Evolutionary conservation across 164 flowering plant species (phyloP).

Genomic region (Echeveria elegans): DNA sequence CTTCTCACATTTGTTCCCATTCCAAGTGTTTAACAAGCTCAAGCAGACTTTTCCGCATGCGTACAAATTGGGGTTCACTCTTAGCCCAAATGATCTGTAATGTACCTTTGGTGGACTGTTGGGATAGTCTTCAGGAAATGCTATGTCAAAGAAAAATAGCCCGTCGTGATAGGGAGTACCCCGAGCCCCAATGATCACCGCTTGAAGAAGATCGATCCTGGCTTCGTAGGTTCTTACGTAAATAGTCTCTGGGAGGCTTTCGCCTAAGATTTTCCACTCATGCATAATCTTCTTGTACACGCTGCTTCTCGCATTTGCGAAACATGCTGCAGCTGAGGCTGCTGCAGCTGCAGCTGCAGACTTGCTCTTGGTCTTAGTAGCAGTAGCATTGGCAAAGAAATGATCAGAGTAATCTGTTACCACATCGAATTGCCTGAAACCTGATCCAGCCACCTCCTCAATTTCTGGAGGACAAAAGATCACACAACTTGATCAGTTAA

Average conservation of each 20-base stretch:
- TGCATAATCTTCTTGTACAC: slow-evolving; percentile 27
- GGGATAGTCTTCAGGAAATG: slow-evolving; percentile 31
- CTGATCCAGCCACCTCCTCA: neutral
- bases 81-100: slow-evolving; percentile 20
- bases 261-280: slow-evolving; percentile 32
- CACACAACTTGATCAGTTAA: neutral
- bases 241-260: slow-evolving; percentile 29
- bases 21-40: slow-evolving; percentile 33
- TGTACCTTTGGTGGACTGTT: slow-evolving; percentile 22
- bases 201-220: slow-evolving; percentile 30
- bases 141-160: slow-evolving; percentile 36
- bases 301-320: slow-evolving; percentile 5
- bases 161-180: slow-evolving; percentile 44
- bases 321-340: neutral
- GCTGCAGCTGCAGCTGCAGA: neutral
- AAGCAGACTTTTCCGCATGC: slow-evolving; percentile 25
- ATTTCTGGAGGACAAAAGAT: neutral
- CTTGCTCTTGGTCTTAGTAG: neutral
- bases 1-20: slow-evolving; percentile 18
- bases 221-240: slow-evolving; percentile 28
- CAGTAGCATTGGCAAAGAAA: slow-evolving; percentile 7
- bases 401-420: slow-evolving; percentile 31
- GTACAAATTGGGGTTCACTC: slow-evolving; percentile 35
- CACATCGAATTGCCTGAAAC: slow-evolving; percentile 23
- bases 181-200: slow-evolving; percentile 31